A percentile compares a stretch with the other conserved stretches of the same genome.
Evolutionary conservation across 805 yeast species (phyloP).

Genomic region (Zygosaccharomyces lentus): DNA sequence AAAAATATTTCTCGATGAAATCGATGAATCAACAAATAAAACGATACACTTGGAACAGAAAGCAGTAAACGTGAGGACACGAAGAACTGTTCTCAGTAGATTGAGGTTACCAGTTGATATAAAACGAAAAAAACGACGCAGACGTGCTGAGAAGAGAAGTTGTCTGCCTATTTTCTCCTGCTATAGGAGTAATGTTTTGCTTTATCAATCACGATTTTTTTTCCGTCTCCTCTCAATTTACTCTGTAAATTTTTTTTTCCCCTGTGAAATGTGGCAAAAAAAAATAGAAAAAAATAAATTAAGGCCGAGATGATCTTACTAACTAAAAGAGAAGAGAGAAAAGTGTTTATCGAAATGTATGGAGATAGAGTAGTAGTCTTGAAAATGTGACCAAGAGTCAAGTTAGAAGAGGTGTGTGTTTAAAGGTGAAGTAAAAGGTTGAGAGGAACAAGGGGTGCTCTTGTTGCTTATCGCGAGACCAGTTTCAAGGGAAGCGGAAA

Average conservation of each 20-base stretch:
- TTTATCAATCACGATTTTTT: constrained; percentile 5
- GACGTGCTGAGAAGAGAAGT: background rate
- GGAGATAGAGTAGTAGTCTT: background rate
- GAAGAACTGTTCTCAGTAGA: background rate
- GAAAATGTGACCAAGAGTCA: too few relatives aligned
- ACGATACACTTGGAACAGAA: background rate
- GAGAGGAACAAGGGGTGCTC: background rate
- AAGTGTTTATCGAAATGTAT: background rate
- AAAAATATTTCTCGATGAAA: background rate
- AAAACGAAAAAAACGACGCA: background rate
- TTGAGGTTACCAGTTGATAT: background rate
- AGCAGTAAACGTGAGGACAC: background rate
- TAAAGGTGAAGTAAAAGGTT: background rate
- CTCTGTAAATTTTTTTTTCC: constrained; percentile 1
- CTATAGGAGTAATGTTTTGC: constrained; percentile 4
- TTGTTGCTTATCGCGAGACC: background rate
- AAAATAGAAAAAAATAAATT: constrained; percentile 1
- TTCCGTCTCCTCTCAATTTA: constrained; percentile 4
- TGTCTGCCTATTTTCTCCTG: background rate
- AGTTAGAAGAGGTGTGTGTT: background rate
- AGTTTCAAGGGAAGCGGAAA: background rate
- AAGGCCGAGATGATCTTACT: background rate
- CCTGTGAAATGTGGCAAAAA: background rate
- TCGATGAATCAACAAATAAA: background rate
- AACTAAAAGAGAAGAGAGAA: background rate